Percentiles rank a stretch among this genome's conserved stretches.
These are phyloP conservation scores for Schoenoplectus tabernaemontani DNA, from an alignment of 202 grass and related monocot species.

Conservation along the genomic window DNA sequence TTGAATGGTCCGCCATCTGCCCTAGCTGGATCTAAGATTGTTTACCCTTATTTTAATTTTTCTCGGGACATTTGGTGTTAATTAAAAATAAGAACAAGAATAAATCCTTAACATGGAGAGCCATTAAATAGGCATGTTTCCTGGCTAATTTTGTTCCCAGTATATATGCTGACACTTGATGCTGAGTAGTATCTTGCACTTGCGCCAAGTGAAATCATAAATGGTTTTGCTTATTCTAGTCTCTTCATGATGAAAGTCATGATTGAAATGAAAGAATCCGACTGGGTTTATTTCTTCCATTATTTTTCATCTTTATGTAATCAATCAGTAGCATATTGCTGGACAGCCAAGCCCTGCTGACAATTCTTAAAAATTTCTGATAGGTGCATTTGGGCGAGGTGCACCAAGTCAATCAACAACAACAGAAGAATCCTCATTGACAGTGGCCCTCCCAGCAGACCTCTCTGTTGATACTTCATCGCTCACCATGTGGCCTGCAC, in stretches of 20 bases:
- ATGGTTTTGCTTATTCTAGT: not conserved
- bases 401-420: slow-evolving; percentile 42
- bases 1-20: not conserved
- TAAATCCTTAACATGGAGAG: not conserved
- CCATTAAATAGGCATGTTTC: not conserved
- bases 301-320: not conserved
- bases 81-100: not conserved
- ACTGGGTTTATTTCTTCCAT: too few species aligned
- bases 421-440: slow-evolving; percentile 38
- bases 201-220: not conserved
- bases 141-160: not conserved
- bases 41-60: not conserved
- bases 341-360: not conserved
- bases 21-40: not conserved
- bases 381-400: slow-evolving; percentile 40
- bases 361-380: slow-evolving; percentile 18
- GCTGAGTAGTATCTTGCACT: not conserved
- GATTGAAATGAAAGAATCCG: not conserved
- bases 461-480: slow-evolving; percentile 83
- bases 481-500: slow-evolving; percentile 69
- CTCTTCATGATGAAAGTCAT: not conserved
- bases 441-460: slow-evolving; percentile 89
- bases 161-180: not conserved
- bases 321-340: slow-evolving; percentile 4
- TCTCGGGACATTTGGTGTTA: not conserved